These are phyloP conservation scores for Candida coquimbonensis DNA, from an alignment of 805 yeast genomes.

Conservation along the genomic window DNA sequence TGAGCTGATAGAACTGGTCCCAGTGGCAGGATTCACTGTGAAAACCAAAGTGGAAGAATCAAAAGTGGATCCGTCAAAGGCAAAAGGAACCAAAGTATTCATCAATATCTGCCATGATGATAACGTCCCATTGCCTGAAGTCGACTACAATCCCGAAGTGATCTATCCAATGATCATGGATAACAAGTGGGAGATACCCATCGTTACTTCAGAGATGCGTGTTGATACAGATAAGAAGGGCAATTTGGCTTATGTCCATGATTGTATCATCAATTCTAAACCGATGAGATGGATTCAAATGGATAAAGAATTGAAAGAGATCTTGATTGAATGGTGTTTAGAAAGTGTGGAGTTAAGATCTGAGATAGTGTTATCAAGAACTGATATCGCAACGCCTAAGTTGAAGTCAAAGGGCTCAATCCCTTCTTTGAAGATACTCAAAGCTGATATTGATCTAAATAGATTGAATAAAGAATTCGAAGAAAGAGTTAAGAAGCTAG, in stretches of 20 bases:
- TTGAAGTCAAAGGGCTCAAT: constrained; percentile 63
- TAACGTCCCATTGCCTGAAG: constrained; percentile 58
- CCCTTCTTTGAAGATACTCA: constrained; percentile 36
- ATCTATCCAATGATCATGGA: constrained; percentile 60
- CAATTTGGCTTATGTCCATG: constrained; percentile 54
- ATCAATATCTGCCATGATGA: constrained; percentile 67
- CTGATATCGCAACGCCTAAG: constrained; percentile 56
- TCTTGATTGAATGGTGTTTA: constrained; percentile 76
- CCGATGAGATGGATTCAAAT: constrained; percentile 57
- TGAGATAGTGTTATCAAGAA: constrained; percentile 51
- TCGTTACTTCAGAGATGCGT: constrained; percentile 55
- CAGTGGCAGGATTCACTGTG: constrained; percentile 67
- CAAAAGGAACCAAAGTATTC: constrained; percentile 56
- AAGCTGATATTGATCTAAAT: constrained; percentile 34
- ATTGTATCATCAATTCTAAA: constrained; percentile 66
- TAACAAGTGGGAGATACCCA: constrained; percentile 81
- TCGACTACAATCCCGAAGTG: constrained; percentile 44
- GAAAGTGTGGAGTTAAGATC: constrained; percentile 64
- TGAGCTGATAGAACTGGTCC: constrained; percentile 23
- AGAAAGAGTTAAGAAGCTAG: constrained; percentile 25
- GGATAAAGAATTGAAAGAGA: constrained; percentile 52
- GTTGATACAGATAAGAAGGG: constrained; percentile 66
- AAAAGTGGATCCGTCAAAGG: constrained; percentile 21
- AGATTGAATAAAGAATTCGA: constrained; percentile 32
- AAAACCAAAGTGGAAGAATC: constrained; percentile 43